Evolutionary conservation across 345 rosid genomes (phyloP).

Genomic region (Schrenkiella parvula): DNA sequence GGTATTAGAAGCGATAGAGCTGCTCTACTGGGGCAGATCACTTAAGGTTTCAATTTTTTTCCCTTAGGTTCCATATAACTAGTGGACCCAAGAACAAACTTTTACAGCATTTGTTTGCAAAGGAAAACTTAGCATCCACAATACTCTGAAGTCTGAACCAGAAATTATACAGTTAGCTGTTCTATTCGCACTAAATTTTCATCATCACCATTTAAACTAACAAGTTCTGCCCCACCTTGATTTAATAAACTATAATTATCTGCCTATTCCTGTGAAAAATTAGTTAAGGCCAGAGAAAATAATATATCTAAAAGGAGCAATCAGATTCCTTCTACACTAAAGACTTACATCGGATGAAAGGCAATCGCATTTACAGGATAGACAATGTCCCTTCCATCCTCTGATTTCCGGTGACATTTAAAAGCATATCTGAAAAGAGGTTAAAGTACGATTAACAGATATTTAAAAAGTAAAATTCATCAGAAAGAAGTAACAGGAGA

Average conservation of each 20-base stretch:
- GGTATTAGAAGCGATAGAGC: constrained; percentile 5
- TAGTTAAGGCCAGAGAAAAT: neutral
- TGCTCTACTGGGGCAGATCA: neutral
- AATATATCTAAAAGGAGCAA: neutral
- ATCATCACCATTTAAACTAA: neutral
- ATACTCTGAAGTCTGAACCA: neutral
- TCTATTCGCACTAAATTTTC: neutral
- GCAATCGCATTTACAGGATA: constrained; percentile 96
- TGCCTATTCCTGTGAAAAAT: neutral
- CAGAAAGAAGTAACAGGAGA: neutral
- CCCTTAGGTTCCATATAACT: neutral
- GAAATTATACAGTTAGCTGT: neutral
- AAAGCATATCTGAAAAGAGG: constrained; percentile 71
- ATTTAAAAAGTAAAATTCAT: neutral
- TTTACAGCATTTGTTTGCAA: neutral
- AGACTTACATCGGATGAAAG: constrained; percentile 91
- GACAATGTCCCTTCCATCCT: constrained; percentile 91
- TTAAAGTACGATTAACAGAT: neutral
- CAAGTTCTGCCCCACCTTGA: neutral
- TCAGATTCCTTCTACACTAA: neutral
- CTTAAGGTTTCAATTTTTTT: neutral
- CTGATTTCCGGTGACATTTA: constrained; percentile 92
- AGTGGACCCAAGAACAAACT: neutral
- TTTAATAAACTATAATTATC: neutral
- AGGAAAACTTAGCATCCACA: neutral